A percentile compares a stretch with the other conserved stretches of the same genome.
Conservation (phyloP, 257 asterid species). For the Asclepias syriaca region DNA sequence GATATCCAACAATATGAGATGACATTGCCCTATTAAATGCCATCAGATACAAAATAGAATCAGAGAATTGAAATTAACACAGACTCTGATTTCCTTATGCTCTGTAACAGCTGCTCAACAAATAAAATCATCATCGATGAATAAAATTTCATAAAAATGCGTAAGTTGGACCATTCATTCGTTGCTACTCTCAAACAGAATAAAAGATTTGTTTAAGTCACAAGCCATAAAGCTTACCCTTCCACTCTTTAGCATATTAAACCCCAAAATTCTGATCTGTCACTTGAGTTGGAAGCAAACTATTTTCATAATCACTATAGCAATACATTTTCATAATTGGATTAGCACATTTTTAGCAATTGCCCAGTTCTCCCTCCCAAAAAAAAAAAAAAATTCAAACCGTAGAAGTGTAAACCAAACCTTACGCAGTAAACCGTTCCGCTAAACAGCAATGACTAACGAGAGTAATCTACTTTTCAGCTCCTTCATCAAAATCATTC, state of each 20-base stretch:
- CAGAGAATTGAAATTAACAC: neutral
- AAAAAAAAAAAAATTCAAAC: neutral
- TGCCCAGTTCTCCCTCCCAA: neutral
- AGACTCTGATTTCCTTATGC: neutral
- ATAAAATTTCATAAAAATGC: no score
- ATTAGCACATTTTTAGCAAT: neutral
- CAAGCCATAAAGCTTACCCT: neutral
- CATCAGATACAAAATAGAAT: neutral
- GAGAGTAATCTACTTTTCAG: neutral
- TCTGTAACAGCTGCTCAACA: neutral
- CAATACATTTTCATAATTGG: neutral
- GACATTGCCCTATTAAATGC: conserved; percentile 31
- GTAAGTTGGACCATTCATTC: no score
- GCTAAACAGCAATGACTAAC: neutral
- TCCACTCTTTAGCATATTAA: neutral
- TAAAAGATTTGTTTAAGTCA: neutral
- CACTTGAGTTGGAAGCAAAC: neutral
- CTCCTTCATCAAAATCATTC: neutral
- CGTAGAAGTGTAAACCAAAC: neutral
- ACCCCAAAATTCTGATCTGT: neutral
- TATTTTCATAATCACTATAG: neutral
- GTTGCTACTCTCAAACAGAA: neutral
- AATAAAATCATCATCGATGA: neutral
- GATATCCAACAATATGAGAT: conserved; percentile 77
- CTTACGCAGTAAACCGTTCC: neutral